Conservation (phyloP, 441 rosid genomes). For the Jatropha multifida region DNA sequence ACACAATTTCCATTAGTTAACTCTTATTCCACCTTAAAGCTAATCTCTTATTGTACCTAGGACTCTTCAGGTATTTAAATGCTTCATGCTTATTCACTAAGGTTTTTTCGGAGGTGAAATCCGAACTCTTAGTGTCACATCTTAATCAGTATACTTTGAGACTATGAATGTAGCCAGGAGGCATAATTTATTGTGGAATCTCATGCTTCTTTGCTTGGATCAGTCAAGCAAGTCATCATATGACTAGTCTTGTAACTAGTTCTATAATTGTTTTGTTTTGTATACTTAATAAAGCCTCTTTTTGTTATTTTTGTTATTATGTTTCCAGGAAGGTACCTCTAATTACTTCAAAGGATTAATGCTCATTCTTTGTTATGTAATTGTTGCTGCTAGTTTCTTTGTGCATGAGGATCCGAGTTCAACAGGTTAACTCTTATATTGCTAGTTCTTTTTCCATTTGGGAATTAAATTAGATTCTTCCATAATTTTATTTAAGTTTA, state of each 20-base stretch:
- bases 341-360: conserved; percentile 95
- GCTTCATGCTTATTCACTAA: too few species aligned
- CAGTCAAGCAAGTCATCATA: background rate
- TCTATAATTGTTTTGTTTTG: background rate
- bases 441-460: background rate
- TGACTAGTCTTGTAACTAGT: background rate
- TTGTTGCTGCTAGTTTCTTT: conserved; percentile 96
- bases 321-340: conserved; percentile 86
- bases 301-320: background rate
- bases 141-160: background rate
- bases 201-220: background rate
- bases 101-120: too few species aligned
- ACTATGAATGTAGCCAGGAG: background rate
- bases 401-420: conserved; percentile 69
- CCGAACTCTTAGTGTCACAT: too few species aligned
- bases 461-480: background rate
- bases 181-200: background rate
- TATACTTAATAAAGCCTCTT: too few species aligned
- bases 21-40: too few species aligned
- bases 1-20: too few species aligned
- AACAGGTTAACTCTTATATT: conserved; percentile 18
- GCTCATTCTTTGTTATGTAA: conserved; percentile 93
- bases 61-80: too few species aligned
- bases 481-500: background rate
- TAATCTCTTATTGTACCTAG: too few species aligned